These are phyloP conservation scores for Asclepias syriaca DNA, from an alignment of 257 asterid genomes.

Conservation along the genomic window DNA sequence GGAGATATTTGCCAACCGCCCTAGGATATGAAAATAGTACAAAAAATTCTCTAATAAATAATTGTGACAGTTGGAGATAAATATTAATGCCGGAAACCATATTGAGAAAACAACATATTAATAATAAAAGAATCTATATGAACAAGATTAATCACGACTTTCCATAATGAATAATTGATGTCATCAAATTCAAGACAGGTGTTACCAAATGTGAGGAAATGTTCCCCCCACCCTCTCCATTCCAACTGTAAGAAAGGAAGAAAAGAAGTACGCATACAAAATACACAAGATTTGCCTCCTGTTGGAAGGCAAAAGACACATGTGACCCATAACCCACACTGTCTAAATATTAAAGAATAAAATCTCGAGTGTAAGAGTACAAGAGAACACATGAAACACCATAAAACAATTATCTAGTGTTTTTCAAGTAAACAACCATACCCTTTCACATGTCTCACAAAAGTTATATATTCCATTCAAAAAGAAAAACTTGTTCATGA, in stretches of 20 bases:
- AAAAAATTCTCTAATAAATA: background rate
- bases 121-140: background rate
- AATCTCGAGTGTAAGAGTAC: background rate
- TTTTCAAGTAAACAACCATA: background rate
- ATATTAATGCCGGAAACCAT: background rate
- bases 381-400: background rate
- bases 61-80: too few relatives aligned
- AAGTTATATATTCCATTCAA: background rate
- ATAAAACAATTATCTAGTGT: too few relatives aligned
- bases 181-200: too few relatives aligned
- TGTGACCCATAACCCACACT: background rate
- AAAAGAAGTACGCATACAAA: background rate
- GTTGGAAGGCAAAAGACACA: background rate
- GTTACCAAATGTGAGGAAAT: too few relatives aligned
- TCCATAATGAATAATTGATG: background rate
- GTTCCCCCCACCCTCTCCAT: background rate
- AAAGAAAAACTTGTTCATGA: too few relatives aligned
- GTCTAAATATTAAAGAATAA: background rate
- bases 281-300: background rate
- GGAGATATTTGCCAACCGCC: conserved; percentile 93
- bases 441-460: background rate
- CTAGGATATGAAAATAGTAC: conserved; percentile 27
- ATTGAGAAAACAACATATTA: background rate
- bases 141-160: background rate
- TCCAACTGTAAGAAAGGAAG: background rate